Evolutionary conservation across 225 moss, liverwort and hornwort species (phyloP).

Genomic region (Polytrichum commune): DNA sequence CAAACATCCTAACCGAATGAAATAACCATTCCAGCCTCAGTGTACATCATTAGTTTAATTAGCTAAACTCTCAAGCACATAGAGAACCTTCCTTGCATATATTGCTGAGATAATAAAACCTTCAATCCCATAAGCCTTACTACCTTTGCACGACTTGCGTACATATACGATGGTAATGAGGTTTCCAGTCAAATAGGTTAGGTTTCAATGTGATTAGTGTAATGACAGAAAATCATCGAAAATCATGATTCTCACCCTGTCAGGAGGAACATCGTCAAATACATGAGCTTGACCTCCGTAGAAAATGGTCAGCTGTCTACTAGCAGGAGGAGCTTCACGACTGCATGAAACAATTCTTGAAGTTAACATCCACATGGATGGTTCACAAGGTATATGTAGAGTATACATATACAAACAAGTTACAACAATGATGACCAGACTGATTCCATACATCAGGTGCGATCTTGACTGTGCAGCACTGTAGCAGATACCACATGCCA

Average conservation of each 20-base stretch:
- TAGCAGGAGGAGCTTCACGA: constrained; percentile 70
- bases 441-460: no score
- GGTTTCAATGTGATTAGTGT: neutral
- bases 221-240: no score
- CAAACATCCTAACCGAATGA: constrained; percentile 7
- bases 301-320: constrained; percentile 93
- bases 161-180: neutral
- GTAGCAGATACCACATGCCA: neutral
- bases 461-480: no score
- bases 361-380: no score
- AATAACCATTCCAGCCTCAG: neutral
- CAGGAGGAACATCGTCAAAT: constrained; percentile 92
- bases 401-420: no score
- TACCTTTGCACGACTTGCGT: neutral
- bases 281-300: constrained; percentile 98
- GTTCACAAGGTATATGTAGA: no score
- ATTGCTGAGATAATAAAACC: neutral
- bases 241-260: constrained; percentile 58
- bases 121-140: neutral
- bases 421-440: no score
- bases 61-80: neutral
- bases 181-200: neutral
- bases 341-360: constrained; percentile 25
- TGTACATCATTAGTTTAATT: neutral
- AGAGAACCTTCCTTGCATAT: neutral